Percentiles rank a stretch among this genome's conserved stretches.
Conservation (phyloP, 495 filamentous ascomycete genomes). For the Podospora fimiseda region DNA sequence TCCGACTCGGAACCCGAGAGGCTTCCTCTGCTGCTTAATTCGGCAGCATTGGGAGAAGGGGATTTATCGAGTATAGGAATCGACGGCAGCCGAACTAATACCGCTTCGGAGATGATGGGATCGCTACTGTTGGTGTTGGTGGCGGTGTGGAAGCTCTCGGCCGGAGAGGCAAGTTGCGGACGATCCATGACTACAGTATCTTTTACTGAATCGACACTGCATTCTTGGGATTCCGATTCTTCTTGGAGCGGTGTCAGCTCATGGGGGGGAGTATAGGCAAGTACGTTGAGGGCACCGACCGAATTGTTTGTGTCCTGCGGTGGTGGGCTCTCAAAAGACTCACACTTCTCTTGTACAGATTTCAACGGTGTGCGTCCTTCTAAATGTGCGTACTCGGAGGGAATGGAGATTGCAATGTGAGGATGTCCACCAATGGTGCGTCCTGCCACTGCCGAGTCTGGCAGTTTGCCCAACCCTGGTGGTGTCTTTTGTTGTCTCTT, state of each 20-base stretch:
- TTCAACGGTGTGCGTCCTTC: not conserved
- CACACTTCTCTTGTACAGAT: not conserved
- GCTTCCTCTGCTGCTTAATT: not conserved
- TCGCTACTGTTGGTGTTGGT: not conserved
- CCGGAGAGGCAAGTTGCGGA: not conserved
- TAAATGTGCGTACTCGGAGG: conserved; percentile 27
- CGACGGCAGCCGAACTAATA: not conserved
- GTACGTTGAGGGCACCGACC: conserved; percentile 12
- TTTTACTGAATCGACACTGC: not conserved
- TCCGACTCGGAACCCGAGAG: not conserved
- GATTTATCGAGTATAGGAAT: not conserved
- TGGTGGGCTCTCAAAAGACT: not conserved
- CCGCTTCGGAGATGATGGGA: conserved; percentile 5
- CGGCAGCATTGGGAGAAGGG: not conserved
- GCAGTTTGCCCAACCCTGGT: conserved; percentile 30
- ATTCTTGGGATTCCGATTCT: conserved; percentile 2
- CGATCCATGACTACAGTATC: not conserved
- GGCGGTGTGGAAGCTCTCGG: not conserved
- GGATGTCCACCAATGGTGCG: conserved; percentile 35
- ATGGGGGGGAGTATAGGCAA: conserved; percentile 1
- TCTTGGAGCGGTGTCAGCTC: conserved; percentile 13
- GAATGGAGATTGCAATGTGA: conserved; percentile 49
- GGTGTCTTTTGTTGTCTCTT: not conserved
- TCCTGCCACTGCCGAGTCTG: conserved; percentile 41
- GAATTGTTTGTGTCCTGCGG: not conserved